A percentile compares a stretch with the other conserved stretches of the same genome.
phyloP scores from a whole-genome alignment of 345 rosid genomes.

The Diplotaxis tenuifolia region DNA sequence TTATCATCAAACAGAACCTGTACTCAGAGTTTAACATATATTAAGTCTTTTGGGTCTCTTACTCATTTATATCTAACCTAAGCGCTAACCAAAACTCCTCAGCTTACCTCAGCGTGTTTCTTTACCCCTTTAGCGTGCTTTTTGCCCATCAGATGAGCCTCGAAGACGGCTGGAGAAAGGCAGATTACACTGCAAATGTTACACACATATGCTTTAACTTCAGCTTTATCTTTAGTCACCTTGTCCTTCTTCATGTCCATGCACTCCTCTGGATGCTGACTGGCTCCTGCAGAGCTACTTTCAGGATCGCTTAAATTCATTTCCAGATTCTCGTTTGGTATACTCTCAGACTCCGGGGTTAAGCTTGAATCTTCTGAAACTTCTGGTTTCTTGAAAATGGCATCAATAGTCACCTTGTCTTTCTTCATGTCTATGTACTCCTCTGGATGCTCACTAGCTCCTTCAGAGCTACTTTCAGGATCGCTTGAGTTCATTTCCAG shows the following conservation, averaged over 20 bases:
- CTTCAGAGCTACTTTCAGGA: conserved; percentile 8
- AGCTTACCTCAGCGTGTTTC: conserved; percentile 3
- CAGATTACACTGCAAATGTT: conserved; percentile 9
- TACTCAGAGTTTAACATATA: background rate
- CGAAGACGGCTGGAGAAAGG: background rate
- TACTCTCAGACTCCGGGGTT: conserved; percentile 36
- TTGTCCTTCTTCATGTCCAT: background rate
- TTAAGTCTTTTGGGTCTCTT: background rate
- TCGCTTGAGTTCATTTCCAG: background rate
- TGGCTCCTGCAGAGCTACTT: background rate
- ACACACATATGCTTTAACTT: conserved; percentile 12
- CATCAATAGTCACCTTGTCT: too few relatives aligned
- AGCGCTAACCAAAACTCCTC: background rate
- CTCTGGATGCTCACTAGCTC: background rate
- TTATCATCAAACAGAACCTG: conserved; percentile 16
- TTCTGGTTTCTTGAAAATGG: conserved; percentile 39
- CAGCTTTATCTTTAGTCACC: background rate
- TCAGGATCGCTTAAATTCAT: background rate
- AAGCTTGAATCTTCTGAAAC: conserved; percentile 37
- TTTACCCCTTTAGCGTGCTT: background rate
- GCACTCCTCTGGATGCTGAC: background rate
- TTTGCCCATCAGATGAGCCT: conserved; percentile 11
- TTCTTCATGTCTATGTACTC: background rate
- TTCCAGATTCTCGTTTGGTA: background rate
- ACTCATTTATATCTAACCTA: background rate